Conservation (phyloP, 1,139 yeast genomes). For the Kazachstania sp. region DNA sequence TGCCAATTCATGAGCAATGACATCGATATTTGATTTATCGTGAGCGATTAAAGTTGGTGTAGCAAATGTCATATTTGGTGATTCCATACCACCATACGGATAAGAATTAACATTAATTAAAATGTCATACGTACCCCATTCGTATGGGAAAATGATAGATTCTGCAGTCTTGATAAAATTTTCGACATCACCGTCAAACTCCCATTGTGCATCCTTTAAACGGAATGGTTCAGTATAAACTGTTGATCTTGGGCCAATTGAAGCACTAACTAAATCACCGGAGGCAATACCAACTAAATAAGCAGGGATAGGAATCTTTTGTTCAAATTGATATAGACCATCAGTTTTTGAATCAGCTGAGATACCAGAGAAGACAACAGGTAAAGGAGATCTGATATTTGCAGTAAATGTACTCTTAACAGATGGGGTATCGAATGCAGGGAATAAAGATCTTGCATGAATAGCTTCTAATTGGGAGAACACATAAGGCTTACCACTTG, state of each 20-base stretch:
- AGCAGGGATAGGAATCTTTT: conserved; percentile 78
- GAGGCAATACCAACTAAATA: conserved; percentile 80
- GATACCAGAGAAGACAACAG: conserved; percentile 64
- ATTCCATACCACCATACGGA: conserved; percentile 97
- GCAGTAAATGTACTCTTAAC: conserved; percentile 61
- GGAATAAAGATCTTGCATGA: conserved; percentile 81
- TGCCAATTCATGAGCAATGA: conserved; percentile 85
- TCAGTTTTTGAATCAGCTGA: conserved; percentile 13
- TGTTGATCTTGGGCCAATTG: conserved; percentile 79
- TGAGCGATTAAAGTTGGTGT: conserved; percentile 85
- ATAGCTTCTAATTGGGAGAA: conserved; percentile 90
- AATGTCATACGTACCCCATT: conserved; percentile 79
- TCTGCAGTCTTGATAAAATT: conserved; percentile 67
- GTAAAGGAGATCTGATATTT: conserved; percentile 53
- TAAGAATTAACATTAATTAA: conserved; percentile 72
- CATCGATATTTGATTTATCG: conserved; percentile 79
- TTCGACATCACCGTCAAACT: conserved; percentile 74
- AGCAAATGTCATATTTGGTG: conserved; percentile 83
- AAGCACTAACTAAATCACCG: conserved; percentile 62
- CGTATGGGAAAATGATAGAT: conserved; percentile 66
- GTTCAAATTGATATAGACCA: conserved; percentile 39
- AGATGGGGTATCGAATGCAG: conserved; percentile 88
- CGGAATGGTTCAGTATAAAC: conserved; percentile 73
- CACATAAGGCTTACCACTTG: conserved; percentile 73
- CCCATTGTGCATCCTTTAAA: conserved; percentile 62